A percentile compares a stretch with the other conserved stretches of the same genome.
phyloP scores from a whole-genome alignment of 2,329 filamentous ascomycete species.

The Pyrenophora teres region DNA sequence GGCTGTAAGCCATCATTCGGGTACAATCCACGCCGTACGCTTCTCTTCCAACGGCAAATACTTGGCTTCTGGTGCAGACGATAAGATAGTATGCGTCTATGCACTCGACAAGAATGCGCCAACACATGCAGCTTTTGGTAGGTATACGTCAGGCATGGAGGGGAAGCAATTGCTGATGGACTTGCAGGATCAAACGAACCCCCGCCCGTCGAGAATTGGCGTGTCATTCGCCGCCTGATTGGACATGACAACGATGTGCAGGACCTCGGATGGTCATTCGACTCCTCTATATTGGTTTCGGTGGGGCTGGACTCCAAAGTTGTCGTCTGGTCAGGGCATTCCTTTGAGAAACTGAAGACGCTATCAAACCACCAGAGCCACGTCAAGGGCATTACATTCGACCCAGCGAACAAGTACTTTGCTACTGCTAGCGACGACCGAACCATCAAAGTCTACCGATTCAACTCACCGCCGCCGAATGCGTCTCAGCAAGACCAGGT shows the following conservation, averaged over 20 bases:
- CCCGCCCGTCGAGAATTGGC: conserved; percentile 96
- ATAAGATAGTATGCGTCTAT: conserved; percentile 99
- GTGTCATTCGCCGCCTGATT: conserved; percentile 88
- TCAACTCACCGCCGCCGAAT: conserved; percentile 84
- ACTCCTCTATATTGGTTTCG: conserved; percentile 93
- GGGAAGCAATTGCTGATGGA: conserved; percentile 18
- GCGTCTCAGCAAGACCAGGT: conserved; percentile 93
- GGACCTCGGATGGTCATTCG: conserved; percentile 94
- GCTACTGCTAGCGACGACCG: conserved; percentile 96
- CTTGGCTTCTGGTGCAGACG: conserved; percentile 93
- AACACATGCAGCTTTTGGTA: conserved; percentile 78
- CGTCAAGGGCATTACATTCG: conserved; percentile 98
- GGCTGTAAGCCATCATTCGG: conserved; percentile 97
- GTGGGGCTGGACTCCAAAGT: conserved; percentile 97
- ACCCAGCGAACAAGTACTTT: conserved; percentile 99
- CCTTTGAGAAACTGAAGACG: conserved; percentile 96
- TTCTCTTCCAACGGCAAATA: conserved; percentile 96
- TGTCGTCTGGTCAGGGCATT: conserved; percentile 97
- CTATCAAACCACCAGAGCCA: conserved; percentile 92
- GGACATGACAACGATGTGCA: conserved; percentile 99
- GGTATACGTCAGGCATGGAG: conserved; percentile 27
- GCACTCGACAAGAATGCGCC: conserved; percentile 83
- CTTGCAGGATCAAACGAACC: conserved; percentile 76
- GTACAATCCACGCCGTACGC: conserved; percentile 94
- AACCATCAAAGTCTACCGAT: conserved; percentile 94